Conservation (phyloP, 176 grass and related monocot species). For the Avena sativa region DNA sequence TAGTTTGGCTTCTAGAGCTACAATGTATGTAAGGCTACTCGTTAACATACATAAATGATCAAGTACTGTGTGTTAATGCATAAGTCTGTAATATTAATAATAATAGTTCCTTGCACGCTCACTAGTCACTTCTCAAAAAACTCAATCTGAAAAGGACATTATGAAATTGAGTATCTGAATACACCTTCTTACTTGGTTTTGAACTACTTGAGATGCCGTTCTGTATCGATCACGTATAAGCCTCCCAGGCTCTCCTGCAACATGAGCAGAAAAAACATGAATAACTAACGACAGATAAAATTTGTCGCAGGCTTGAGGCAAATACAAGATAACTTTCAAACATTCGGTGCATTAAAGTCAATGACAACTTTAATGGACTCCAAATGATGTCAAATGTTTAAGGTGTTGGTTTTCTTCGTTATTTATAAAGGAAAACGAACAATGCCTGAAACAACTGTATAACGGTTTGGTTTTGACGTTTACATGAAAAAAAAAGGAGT, state of each 20-base stretch:
- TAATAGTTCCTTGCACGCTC: neutral
- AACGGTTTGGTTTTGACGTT: neutral
- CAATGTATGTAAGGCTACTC: neutral
- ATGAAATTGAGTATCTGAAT: constrained; percentile 33
- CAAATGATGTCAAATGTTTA: constrained; percentile 29
- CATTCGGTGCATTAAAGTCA: neutral
- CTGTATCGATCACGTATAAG: constrained; percentile 90
- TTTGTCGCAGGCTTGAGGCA: neutral
- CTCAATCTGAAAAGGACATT: constrained; percentile 21
- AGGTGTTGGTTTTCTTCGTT: neutral
- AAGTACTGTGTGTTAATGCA: neutral
- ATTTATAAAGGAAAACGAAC: neutral
- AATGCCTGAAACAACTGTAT: neutral
- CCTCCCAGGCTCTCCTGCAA: constrained; percentile 87
- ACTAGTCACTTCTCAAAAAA: constrained; percentile 25
- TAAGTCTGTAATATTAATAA: neutral
- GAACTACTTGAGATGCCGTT: constrained; percentile 93
- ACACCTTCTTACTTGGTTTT: constrained; percentile 84
- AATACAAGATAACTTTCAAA: constrained; percentile 8
- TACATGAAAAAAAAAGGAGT: neutral
- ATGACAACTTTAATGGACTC: neutral
- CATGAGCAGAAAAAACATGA: constrained; percentile 33
- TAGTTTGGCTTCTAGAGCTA: neutral
- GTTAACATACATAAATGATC: constrained; percentile 16
- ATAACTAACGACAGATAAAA: constrained; percentile 10